These are phyloP conservation scores for Ampelocalamus luodianensis DNA, from an alignment of 176 grass and related monocot genomes.

Conservation along the genomic window DNA sequence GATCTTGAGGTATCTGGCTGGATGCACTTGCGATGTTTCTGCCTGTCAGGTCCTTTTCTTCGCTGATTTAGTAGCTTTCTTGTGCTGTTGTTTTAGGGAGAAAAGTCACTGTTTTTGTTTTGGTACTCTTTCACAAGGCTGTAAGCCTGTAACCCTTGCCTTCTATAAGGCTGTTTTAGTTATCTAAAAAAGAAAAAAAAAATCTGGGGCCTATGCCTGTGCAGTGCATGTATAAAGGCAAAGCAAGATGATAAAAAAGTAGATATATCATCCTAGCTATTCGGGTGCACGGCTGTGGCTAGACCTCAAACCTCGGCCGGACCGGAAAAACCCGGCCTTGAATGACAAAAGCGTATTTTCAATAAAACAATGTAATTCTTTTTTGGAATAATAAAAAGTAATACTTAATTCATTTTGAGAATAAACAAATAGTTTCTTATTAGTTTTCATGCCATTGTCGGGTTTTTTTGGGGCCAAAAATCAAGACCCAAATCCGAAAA, in stretches of 20 bases:
- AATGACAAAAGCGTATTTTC: too few relatives aligned
- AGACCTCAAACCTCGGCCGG: too few relatives aligned
- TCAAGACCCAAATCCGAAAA: neutral
- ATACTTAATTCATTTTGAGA: too few relatives aligned
- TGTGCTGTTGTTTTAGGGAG: neutral
- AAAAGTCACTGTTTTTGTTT: neutral
- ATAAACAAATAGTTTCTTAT: too few relatives aligned
- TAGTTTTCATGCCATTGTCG: too few relatives aligned
- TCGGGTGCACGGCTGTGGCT: too few relatives aligned
- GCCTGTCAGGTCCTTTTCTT: neutral
- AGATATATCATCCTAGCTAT: too few relatives aligned
- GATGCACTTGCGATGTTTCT: neutral
- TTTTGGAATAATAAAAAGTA: too few relatives aligned
- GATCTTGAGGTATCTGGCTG: neutral
- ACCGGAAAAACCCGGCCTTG: too few relatives aligned
- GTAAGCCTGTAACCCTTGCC: neutral
- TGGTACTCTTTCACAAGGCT: neutral
- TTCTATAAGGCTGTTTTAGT: neutral
- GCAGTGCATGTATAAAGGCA: neutral
- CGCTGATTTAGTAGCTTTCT: neutral
- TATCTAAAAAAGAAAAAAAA: neutral
- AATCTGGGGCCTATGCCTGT: neutral
- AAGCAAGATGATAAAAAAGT: neutral
- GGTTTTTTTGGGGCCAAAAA: neutral
- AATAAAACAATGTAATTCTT: too few relatives aligned